Evolutionary conservation across 768 basidiomycete genomes (phyloP), one percentile per base, ranked within the genome.

Genomic region (Artomyces pyxidatus): DNA sequence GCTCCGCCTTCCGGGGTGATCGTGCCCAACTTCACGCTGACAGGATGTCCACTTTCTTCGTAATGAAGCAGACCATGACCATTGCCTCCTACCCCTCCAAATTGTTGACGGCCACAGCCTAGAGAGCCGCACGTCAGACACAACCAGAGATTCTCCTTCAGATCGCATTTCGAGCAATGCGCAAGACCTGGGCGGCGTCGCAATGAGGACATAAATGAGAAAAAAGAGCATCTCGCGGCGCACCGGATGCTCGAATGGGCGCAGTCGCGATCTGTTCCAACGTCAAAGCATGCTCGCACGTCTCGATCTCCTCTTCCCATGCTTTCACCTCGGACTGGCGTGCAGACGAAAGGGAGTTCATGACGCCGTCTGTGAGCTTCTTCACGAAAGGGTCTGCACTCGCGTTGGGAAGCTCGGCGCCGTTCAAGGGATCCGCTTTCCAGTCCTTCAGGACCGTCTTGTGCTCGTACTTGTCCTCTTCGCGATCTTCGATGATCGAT

Each of bases 311-410:
- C 64, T 97, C 94, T 63, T 98, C 92, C 96, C 96, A 99, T 6
- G 96, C 87, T 66, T 96, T 86, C 42, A 99, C 86, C 60, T 97
- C 93, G 0, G 87, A 90, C 61, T 95, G 87, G 42, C 92, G 88
- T 0, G 90, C 86, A 2, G 91, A 94, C 0, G 92, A 91, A 58
- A 90, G 71, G 2, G 92, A 83, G 2, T 74, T 69, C 80, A 96
- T 83, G 48, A 95, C 71, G 0, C 77, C 80, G 19, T 83, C 75
- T 4, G 79, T 69, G 9, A 93, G 67, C 0, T 68, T 59, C 54
- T 75, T 75, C 35, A 80, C 69, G 80, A 85, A 51, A 4, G 58
- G 52, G 16, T 63, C 59, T 0, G 42, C 61, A 50, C 27, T 63
- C 8, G 72, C 69, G 23, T 72, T 69, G 0, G 68, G 61, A 6